A percentile compares a stretch with the other conserved stretches of the same genome.
These are phyloP conservation scores for Naganishia sp. DNA, from an alignment of 1,284 basidiomycete species.

Conservation along the genomic window DNA sequence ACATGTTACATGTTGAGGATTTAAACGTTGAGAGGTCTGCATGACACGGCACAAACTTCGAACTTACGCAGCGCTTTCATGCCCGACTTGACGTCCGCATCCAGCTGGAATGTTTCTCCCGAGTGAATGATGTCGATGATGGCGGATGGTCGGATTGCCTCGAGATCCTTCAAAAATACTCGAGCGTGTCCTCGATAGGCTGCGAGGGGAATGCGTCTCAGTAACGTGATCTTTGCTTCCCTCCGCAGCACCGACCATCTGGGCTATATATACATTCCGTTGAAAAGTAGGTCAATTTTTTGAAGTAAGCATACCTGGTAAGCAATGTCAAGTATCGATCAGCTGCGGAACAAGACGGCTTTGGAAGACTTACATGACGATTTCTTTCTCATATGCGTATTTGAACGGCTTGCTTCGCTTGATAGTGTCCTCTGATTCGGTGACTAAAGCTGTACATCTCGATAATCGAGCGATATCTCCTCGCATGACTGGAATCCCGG, in stretches of 20 bases:
- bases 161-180: conserved; percentile 91
- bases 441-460: conserved; percentile 90
- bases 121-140: conserved; percentile 98
- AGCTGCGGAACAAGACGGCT: conserved; percentile 3
- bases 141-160: conserved; percentile 86
- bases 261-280: conserved; percentile 99
- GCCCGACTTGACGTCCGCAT: conserved; percentile 71
- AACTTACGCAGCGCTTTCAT: conserved; percentile 75
- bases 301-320: conserved; percentile 92
- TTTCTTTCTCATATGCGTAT: conserved; percentile 99
- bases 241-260: conserved; percentile 57
- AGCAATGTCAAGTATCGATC: conserved; percentile 16
- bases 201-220: conserved; percentile 36
- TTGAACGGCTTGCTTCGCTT: conserved; percentile 98
- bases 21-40: background rate
- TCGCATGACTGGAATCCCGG: conserved; percentile 72
- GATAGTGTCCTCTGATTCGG: conserved; percentile 90
- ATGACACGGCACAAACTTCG: background rate
- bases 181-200: conserved; percentile 96
- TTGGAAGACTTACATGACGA: conserved; percentile 75
- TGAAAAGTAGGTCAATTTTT: conserved; percentile 97
- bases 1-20: background rate
- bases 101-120: conserved; percentile 82
- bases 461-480: conserved; percentile 94
- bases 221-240: background rate